Conservation (phyloP, 2,329 filamentous ascomycete species). For the Monascus ruber region DNA sequence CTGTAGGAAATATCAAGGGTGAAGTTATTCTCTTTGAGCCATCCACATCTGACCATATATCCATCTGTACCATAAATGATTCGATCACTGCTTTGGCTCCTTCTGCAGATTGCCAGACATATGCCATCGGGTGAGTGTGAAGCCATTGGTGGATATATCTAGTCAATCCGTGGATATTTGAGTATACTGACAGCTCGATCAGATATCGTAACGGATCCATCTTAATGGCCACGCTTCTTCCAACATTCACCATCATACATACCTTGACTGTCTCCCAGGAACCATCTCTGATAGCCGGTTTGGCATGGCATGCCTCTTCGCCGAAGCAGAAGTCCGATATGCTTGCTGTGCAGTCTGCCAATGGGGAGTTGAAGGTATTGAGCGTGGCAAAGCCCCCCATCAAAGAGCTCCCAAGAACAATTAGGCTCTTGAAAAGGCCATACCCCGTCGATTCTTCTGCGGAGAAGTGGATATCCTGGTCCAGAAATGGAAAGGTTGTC, state of each 20-base stretch:
- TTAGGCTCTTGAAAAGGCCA: constrained; percentile 70
- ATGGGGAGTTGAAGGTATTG: constrained; percentile 91
- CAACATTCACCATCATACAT: constrained; percentile 86
- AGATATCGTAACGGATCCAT: constrained; percentile 95
- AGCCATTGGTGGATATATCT: constrained; percentile 4
- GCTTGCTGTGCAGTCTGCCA: constrained; percentile 83
- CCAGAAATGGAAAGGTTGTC: constrained; percentile 91
- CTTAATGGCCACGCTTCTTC: constrained; percentile 76
- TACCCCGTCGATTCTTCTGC: constrained; percentile 58
- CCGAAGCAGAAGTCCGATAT: constrained; percentile 95
- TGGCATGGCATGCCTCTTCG: constrained; percentile 94
- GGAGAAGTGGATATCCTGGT: constrained; percentile 96
- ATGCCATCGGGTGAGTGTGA: constrained; percentile 73
- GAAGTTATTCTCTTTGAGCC: constrained; percentile 93
- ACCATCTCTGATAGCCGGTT: constrained; percentile 74
- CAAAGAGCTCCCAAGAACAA: constrained; percentile 71
- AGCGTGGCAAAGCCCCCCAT: constrained; percentile 75
- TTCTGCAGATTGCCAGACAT: constrained; percentile 79
- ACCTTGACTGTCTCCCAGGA: constrained; percentile 74
- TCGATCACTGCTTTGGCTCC: constrained; percentile 90
- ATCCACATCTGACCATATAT: constrained; percentile 82
- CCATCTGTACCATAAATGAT: constrained; percentile 83
- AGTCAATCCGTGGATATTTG: not conserved
- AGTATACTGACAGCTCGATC: constrained; percentile 1
- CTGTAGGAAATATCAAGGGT: constrained; percentile 75